phyloP scores from a whole-genome alignment of 73 alveolate genomes.

The Uronychia binucleata region DNA sequence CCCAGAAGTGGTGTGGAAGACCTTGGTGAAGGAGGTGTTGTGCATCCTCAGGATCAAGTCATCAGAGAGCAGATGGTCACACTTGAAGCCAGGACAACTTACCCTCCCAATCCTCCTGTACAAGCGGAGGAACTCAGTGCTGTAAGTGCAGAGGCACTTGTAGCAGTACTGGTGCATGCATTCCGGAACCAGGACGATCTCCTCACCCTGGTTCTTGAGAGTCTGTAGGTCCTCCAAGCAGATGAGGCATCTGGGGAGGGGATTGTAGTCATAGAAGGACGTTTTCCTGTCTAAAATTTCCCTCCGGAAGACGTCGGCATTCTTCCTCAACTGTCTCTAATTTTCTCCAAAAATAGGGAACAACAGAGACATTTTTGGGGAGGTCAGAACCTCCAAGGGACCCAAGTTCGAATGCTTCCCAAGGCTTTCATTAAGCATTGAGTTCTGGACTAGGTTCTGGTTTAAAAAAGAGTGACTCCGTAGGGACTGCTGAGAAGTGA shows the following conservation, averaged over 20 bases:
- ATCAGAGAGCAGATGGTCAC: background rate
- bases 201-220: background rate
- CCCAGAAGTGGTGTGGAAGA: background rate
- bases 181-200: background rate
- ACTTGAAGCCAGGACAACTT: background rate
- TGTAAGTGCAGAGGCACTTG: background rate
- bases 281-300: background rate
- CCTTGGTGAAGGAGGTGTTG: background rate
- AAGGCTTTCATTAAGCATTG: background rate
- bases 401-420: background rate
- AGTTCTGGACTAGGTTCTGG: background rate
- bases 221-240: background rate
- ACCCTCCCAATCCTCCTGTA: background rate
- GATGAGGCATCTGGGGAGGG: background rate
- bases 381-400: background rate
- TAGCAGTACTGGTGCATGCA: background rate
- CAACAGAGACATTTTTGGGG: no score
- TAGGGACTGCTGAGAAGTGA: no score
- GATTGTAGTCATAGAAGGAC: background rate
- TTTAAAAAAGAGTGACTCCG: background rate
- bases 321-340: background rate
- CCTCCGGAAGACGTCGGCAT: background rate
- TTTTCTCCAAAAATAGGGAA: no score
- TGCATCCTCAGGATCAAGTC: background rate
- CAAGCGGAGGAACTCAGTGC: background rate